A percentile compares a stretch with the other conserved stretches of the same genome.
These are phyloP conservation scores for Amanita fuliginea DNA, from an alignment of 768 basidiomycete genomes.

Conservation along the genomic window DNA sequence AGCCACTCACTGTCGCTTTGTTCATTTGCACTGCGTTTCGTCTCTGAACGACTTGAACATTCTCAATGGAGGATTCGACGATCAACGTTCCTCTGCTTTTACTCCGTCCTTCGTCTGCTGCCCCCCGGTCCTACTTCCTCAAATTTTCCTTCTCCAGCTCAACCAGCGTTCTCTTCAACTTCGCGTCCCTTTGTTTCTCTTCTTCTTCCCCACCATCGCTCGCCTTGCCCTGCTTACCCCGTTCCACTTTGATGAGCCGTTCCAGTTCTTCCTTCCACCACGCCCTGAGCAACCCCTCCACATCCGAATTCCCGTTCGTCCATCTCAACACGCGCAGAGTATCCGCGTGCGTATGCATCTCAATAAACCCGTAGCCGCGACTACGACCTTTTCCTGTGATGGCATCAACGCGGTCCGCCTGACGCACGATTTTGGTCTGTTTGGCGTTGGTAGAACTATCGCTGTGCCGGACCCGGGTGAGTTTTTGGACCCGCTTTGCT, in stretches of 20 bases:
- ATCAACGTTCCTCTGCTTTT: constrained; percentile 47
- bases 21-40: constrained; percentile 44
- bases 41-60: constrained; percentile 79
- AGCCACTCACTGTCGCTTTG: constrained; percentile 15
- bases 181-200: constrained; percentile 48
- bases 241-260: constrained; percentile 33
- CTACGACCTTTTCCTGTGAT: constrained; percentile 79
- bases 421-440: constrained; percentile 89
- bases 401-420: constrained; percentile 80
- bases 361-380: constrained; percentile 82
- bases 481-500: constrained; percentile 17
- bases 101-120: constrained; percentile 33
- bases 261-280: constrained; percentile 81
- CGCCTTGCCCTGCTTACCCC: constrained; percentile 35
- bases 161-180: constrained; percentile 34
- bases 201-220: constrained; percentile 47
- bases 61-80: constrained; percentile 96
- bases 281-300: constrained; percentile 50
- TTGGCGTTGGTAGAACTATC: constrained; percentile 39
- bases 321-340: constrained; percentile 86
- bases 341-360: constrained; percentile 80
- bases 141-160: constrained; percentile 34
- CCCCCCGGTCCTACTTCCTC: constrained; percentile 42
- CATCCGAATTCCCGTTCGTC: constrained; percentile 82
- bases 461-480: constrained; percentile 13